These are phyloP conservation scores for Sporisorium exsertum DNA, from an alignment of 1,284 basidiomycete genomes.

Conservation along the genomic window DNA sequence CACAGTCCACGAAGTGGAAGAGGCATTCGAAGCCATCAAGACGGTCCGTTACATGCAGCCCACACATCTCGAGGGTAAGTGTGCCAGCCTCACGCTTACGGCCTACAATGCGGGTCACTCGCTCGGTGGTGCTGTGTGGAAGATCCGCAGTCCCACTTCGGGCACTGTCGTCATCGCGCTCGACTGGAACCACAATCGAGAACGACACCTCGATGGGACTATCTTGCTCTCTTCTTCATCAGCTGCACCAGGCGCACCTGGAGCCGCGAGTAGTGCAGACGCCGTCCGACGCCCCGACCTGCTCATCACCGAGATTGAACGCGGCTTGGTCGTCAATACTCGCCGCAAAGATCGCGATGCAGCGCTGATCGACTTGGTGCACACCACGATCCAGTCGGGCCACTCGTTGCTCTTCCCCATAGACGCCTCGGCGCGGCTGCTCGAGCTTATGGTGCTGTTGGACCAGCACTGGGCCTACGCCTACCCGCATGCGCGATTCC, in stretches of 20 bases:
- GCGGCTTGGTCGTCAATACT: conserved; percentile 80
- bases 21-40: conserved; percentile 91
- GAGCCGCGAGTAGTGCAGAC: conserved; percentile 35
- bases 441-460: conserved; percentile 92
- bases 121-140: conserved; percentile 97
- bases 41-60: conserved; percentile 95
- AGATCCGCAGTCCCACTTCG: conserved; percentile 93
- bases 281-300: conserved; percentile 71
- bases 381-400: conserved; percentile 84
- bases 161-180: conserved; percentile 96
- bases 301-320: conserved; percentile 91
- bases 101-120: conserved; percentile 96
- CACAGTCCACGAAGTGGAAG: conserved; percentile 86
- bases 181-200: conserved; percentile 94
- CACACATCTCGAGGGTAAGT: conserved; percentile 86
- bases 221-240: conserved; percentile 71
- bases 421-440: conserved; percentile 90
- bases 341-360: conserved; percentile 91
- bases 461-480: conserved; percentile 98
- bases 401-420: conserved; percentile 87
- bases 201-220: conserved; percentile 94
- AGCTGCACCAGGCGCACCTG: conserved; percentile 34
- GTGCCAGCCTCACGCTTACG: conserved; percentile 81
- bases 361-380: conserved; percentile 74
- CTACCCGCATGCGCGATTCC: conserved; percentile 73